Evolutionary conservation across 106 monocot genomes (phyloP).

Genomic region (Allium cepa): DNA sequence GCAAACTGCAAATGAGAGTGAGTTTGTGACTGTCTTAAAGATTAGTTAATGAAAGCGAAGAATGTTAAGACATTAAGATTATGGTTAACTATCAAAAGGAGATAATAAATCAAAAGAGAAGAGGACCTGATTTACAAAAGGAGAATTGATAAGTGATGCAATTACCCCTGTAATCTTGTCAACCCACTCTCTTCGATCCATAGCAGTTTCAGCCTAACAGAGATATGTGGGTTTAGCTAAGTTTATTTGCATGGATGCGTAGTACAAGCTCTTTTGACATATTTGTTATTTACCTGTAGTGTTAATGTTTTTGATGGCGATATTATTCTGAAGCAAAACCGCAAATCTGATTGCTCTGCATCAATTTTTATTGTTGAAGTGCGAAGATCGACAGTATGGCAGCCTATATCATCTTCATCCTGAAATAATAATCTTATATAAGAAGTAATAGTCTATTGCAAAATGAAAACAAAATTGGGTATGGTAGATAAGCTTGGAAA

Average conservation of each 20-base stretch:
- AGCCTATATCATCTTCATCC: constrained; percentile 51
- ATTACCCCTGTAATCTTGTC: constrained; percentile 94
- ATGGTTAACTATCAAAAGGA: no score
- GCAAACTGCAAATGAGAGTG: not conserved
- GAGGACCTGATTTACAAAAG: constrained; percentile 55
- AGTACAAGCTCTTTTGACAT: no score
- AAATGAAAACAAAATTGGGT: no score
- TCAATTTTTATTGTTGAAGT: constrained; percentile 94
- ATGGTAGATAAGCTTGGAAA: no score
- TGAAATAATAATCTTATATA: constrained; percentile 31
- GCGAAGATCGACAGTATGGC: constrained; percentile 67
- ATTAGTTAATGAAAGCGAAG: not conserved
- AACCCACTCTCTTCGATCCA: constrained; percentile 84
- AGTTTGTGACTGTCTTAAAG: not conserved
- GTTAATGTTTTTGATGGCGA: constrained; percentile 75
- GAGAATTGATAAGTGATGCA: constrained; percentile 77
- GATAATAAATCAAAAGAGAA: not conserved
- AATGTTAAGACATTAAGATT: not conserved
- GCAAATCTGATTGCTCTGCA: constrained; percentile 81
- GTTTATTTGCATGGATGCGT: no score
- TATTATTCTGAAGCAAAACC: constrained; percentile 98
- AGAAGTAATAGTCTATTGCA: no score
- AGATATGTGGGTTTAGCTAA: not conserved
- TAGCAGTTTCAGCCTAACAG: constrained; percentile 74
- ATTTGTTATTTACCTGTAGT: constrained; percentile 56